Evolutionary conservation across 345 rosid species (phyloP).

Genomic region (Noccaea caerulescens): DNA sequence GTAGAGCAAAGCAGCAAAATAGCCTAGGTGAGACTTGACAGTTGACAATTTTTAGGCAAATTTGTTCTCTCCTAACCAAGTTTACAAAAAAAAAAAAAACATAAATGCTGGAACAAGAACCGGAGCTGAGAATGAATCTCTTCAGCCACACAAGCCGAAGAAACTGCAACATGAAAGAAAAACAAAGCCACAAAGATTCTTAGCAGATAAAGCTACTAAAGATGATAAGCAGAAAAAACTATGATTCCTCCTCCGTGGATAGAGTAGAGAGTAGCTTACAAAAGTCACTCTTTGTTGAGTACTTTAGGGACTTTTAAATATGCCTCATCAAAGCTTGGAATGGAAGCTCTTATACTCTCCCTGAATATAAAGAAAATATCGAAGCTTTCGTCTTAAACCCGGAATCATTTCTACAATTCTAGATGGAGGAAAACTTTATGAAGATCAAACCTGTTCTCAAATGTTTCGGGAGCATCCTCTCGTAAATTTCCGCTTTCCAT

Average conservation of each 20-base stretch:
- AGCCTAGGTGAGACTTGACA: constrained; percentile 1
- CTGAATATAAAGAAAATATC: constrained; percentile 42
- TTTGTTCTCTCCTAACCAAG: constrained; percentile 3
- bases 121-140: constrained; percentile 9
- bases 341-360: constrained; percentile 56
- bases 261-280: constrained; percentile 34
- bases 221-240: background rate
- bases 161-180: constrained; percentile 34
- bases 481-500: constrained; percentile 67
- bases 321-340: constrained; percentile 75
- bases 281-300: constrained; percentile 64
- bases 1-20: background rate
- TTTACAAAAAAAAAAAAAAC: background rate
- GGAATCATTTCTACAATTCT: background rate
- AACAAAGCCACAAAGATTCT: background rate
- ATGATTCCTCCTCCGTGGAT: background rate
- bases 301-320: constrained; percentile 57
- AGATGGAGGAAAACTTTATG: constrained; percentile 3
- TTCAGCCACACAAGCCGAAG: constrained; percentile 8
- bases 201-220: background rate
- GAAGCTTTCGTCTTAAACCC: constrained; percentile 14
- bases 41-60: background rate
- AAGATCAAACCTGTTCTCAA: constrained; percentile 59
- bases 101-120: constrained; percentile 10
- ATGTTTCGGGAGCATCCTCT: constrained; percentile 71